Evolutionary conservation across 148 eudicot species (phyloP).

Genomic region (Vaccinium darrowii): DNA sequence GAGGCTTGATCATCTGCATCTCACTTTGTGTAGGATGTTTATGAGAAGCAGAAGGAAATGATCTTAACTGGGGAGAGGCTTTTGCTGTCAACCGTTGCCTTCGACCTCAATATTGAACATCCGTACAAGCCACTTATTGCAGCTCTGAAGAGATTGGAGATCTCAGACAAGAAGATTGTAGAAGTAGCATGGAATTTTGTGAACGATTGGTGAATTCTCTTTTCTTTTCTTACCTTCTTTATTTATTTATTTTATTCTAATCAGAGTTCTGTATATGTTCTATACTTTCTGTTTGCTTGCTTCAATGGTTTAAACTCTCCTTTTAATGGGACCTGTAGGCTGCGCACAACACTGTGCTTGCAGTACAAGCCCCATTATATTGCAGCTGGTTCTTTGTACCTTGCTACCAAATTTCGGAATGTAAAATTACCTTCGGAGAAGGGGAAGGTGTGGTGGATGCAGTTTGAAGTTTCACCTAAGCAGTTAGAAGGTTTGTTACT

Average conservation of each 20-base stretch:
- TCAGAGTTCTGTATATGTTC: not conserved
- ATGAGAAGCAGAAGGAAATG: constrained; percentile 57
- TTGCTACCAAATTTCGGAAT: constrained; percentile 64
- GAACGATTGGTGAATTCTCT: constrained; percentile 59
- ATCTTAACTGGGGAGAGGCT: constrained; percentile 58
- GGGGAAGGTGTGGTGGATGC: constrained; percentile 77
- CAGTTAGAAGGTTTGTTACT: constrained; percentile 56
- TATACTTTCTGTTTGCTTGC: not conserved
- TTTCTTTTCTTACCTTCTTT: not conserved
- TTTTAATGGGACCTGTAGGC: constrained; percentile 39
- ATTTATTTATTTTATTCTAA: not conserved
- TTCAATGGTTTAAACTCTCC: not conserved
- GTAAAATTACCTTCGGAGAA: constrained; percentile 48
- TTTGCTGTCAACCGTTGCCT: constrained; percentile 54
- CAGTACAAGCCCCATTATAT: constrained; percentile 81
- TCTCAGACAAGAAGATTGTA: constrained; percentile 57
- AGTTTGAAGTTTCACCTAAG: constrained; percentile 69
- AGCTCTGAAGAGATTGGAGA: constrained; percentile 57
- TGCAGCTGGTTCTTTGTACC: constrained; percentile 70
- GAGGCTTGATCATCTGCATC: constrained; percentile 5
- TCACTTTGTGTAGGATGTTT: constrained; percentile 52
- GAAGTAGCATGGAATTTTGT: constrained; percentile 82
- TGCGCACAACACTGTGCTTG: constrained; percentile 66
- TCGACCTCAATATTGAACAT: constrained; percentile 64
- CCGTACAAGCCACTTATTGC: constrained; percentile 73